Evolutionary conservation across 306 rosid genomes (phyloP).

Genomic region (Comarum palustre): DNA sequence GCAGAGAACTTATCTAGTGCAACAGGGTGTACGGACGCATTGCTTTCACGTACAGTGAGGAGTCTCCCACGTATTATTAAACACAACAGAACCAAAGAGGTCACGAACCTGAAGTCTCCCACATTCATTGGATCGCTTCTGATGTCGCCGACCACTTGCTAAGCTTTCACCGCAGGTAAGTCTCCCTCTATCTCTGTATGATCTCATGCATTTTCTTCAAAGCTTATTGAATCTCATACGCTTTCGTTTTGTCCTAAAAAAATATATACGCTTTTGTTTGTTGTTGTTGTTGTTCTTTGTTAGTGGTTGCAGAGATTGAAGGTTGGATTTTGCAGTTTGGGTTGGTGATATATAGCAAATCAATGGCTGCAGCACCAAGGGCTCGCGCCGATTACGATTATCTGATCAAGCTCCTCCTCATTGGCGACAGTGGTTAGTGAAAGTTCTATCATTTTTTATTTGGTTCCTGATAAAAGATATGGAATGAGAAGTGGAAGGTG

Average conservation of each 20-base stretch:
- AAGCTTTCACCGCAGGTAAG: constrained; percentile 20
- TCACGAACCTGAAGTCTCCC: constrained; percentile 12
- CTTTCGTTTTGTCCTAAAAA: neutral
- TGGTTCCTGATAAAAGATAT: constrained; percentile 20
- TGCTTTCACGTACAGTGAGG: neutral
- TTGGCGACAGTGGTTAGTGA: constrained; percentile 80
- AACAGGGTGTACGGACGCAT: neutral
- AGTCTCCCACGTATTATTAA: constrained; percentile 7
- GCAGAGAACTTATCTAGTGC: constrained; percentile 1
- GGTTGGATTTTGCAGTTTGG: constrained; percentile 20
- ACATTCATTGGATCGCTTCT: constrained; percentile 33
- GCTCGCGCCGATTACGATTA: constrained; percentile 90
- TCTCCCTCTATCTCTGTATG: constrained; percentile 5
- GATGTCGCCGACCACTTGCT: constrained; percentile 40
- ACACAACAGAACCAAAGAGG: constrained; percentile 16
- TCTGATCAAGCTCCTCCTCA: constrained; percentile 85
- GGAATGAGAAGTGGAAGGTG: constrained; percentile 10
- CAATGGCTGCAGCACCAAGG: constrained; percentile 70
- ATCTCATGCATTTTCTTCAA: constrained; percentile 24
- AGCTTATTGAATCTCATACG: neutral
- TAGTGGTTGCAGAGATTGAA: constrained; percentile 12
- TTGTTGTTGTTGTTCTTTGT: neutral
- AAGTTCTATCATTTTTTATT: neutral
- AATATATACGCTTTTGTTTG: no score
- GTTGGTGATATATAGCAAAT: constrained; percentile 23